These are phyloP conservation scores for Carallia brachiata DNA, from an alignment of 345 rosid species.

Conservation along the genomic window DNA sequence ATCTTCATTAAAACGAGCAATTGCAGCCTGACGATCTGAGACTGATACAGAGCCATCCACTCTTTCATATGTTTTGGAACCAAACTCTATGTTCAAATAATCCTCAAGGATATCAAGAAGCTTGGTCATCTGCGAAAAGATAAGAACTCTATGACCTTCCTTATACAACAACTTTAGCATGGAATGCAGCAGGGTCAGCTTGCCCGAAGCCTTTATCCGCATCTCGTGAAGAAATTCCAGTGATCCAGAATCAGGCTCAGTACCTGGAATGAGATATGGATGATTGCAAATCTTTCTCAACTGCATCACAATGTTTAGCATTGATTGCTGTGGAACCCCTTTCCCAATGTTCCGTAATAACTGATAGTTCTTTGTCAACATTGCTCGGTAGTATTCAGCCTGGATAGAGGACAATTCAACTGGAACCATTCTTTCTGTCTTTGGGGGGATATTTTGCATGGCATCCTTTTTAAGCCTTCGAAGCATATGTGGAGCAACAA, in stretches of 20 bases:
- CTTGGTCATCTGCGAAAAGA: slow-evolving; percentile 99
- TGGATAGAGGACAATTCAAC: slow-evolving; percentile 97
- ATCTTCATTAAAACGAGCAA: slow-evolving; percentile 93
- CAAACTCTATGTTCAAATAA: slow-evolving; percentile 89
- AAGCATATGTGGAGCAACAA: slow-evolving; percentile 99
- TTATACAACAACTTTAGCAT: slow-evolving; percentile 82
- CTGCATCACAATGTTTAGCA: slow-evolving; percentile 99
- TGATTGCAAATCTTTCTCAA: slow-evolving; percentile 98
- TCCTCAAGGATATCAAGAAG: slow-evolving; percentile 99
- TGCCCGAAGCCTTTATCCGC: slow-evolving; percentile 99
- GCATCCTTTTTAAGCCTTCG: slow-evolving; percentile 99
- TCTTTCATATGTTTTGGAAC: slow-evolving; percentile 96
- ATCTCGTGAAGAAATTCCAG: slow-evolving; percentile 96
- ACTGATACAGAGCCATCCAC: slow-evolving; percentile 99
- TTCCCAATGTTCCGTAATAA: slow-evolving; percentile 91
- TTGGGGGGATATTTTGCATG: slow-evolving; percentile 99
- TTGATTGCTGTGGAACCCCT: slow-evolving; percentile 97
- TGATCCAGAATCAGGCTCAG: slow-evolving; percentile 98
- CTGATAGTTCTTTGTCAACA: slow-evolving; percentile 98
- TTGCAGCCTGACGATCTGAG: slow-evolving; percentile 93
- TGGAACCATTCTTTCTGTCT: slow-evolving; percentile 96
- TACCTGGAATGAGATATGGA: slow-evolving; percentile 98
- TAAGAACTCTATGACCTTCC: slow-evolving; percentile 96
- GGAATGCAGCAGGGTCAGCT: slow-evolving; percentile 89
- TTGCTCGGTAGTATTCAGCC: slow-evolving; percentile 99